A percentile compares a stretch with the other conserved stretches of the same genome.
These are phyloP conservation scores for Dothideomycetidae sp. DNA, from an alignment of 2,329 filamentous ascomycete genomes.

Conservation along the genomic window DNA sequence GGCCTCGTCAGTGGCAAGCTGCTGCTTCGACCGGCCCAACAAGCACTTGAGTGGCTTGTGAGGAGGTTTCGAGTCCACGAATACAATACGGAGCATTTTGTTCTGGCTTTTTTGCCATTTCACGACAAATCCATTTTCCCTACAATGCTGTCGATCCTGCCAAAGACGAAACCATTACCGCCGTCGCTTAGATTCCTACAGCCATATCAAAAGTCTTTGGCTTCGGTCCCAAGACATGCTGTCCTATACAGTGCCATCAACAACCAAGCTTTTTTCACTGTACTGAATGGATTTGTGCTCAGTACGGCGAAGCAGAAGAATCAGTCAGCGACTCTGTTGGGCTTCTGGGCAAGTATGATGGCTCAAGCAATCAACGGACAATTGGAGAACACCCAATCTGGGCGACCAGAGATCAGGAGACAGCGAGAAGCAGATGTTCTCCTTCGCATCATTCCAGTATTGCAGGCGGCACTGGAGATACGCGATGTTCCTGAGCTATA, in stretches of 20 bases:
- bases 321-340: conserved; percentile 62
- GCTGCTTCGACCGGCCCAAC: conserved; percentile 73
- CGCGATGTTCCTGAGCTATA: conserved; percentile 65
- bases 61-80: conserved; percentile 88
- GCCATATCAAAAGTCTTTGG: conserved; percentile 68
- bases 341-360: conserved; percentile 83
- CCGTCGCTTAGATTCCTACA: conserved; percentile 68
- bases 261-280: conserved; percentile 59
- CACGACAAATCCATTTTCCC: conserved; percentile 75
- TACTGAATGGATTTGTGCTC: conserved; percentile 66
- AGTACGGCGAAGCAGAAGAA: conserved; percentile 56
- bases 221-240: conserved; percentile 62
- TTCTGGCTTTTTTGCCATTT: conserved; percentile 85
- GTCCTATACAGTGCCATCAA: conserved; percentile 73
- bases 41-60: conserved; percentile 88
- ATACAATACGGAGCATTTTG: conserved; percentile 63
- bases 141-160: conserved; percentile 75
- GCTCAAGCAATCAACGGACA: conserved; percentile 75
- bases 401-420: conserved; percentile 58
- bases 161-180: conserved; percentile 46
- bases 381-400: conserved; percentile 62
- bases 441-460: conserved; percentile 50
- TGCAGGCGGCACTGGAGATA: conserved; percentile 66
- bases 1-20: conserved; percentile 62
- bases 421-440: conserved; percentile 70